These are phyloP conservation scores for Talaromyces rugulosus DNA, from an alignment of 2,329 filamentous ascomycete species.

Conservation along the genomic window DNA sequence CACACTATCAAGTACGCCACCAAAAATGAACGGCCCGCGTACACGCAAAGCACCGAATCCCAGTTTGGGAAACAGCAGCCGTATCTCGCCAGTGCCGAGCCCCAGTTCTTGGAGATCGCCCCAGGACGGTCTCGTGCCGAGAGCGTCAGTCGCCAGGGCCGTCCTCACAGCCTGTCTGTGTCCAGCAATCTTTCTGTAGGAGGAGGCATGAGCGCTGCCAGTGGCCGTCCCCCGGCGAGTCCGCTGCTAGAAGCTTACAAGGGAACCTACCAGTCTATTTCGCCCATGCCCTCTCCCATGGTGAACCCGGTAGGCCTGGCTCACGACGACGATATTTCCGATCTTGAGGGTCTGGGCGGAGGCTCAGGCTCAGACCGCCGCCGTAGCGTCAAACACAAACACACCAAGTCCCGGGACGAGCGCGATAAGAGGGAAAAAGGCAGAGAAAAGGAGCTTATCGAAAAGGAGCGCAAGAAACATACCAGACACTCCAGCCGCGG, in stretches of 20 bases:
- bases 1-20: conserved; percentile 33
- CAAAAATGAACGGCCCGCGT: conserved; percentile 16
- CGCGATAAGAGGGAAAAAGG: conserved; percentile 7
- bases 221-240: conserved; percentile 62
- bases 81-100: conserved; percentile 22
- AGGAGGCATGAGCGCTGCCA: conserved; percentile 25
- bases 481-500: conserved; percentile 22
- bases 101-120: conserved; percentile 28
- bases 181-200: conserved; percentile 35
- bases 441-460: neutral
- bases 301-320: conserved; percentile 43
- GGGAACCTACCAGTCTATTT: conserved; percentile 90
- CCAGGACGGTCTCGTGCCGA: conserved; percentile 21
- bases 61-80: conserved; percentile 25
- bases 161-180: conserved; percentile 31
- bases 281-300: conserved; percentile 83
- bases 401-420: conserved; percentile 14
- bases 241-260: conserved; percentile 88
- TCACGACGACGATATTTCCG: conserved; percentile 53
- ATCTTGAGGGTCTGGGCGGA: conserved; percentile 43
- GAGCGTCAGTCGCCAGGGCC: conserved; percentile 8
- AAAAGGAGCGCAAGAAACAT: conserved; percentile 19
- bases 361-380: conserved; percentile 11
- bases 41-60: conserved; percentile 21
- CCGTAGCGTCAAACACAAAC: conserved; percentile 3